These are phyloP conservation scores for Phytophthora aleatoria DNA, from an alignment of 352 stramenopile species.

Conservation along the genomic window DNA sequence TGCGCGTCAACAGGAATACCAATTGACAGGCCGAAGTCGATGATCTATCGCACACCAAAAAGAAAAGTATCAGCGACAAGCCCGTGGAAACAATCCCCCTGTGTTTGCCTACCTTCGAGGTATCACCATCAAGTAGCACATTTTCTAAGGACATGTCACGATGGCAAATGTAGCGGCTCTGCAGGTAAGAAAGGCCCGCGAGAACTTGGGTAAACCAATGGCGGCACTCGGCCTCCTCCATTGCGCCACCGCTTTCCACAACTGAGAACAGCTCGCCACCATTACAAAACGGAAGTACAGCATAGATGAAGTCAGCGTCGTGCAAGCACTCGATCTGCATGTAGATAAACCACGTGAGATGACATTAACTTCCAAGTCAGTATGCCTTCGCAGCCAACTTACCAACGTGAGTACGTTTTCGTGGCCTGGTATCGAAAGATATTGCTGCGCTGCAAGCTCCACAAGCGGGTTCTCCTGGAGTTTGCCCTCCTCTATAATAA, in stretches of 20 bases:
- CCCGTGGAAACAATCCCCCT: too few relatives aligned
- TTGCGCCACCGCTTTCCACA: slow-evolving; percentile 79
- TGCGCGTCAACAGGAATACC: slow-evolving; percentile 83
- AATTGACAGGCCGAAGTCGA: slow-evolving; percentile 87
- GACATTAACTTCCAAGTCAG: neutral
- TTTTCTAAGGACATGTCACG: slow-evolving; percentile 91
- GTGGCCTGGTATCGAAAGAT: slow-evolving; percentile 79
- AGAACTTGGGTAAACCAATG: slow-evolving; percentile 89
- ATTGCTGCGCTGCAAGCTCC: slow-evolving; percentile 86
- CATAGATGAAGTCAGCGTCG: slow-evolving; percentile 85
- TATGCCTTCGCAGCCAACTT: slow-evolving; percentile 4
- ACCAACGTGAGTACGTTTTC: slow-evolving; percentile 86
- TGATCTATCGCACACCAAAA: slow-evolving; percentile 55
- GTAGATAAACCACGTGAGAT: neutral
- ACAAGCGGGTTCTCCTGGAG: slow-evolving; percentile 88
- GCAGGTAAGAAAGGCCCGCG: slow-evolving; percentile 76
- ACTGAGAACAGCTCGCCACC: slow-evolving; percentile 85
- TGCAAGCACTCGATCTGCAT: slow-evolving; percentile 82
- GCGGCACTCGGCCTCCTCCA: slow-evolving; percentile 76
- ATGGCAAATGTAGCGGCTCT: slow-evolving; percentile 87
- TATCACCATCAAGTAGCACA: slow-evolving; percentile 81
- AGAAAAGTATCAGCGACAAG: neutral
- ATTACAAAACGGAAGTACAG: slow-evolving; percentile 86
- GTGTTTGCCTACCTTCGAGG: slow-evolving; percentile 62
- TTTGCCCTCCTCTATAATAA: slow-evolving; percentile 87